Base-by-base conservation (phyloP, 2,329 filamentous ascomycete genomes). In the Biscogniauxia marginata region DNA sequence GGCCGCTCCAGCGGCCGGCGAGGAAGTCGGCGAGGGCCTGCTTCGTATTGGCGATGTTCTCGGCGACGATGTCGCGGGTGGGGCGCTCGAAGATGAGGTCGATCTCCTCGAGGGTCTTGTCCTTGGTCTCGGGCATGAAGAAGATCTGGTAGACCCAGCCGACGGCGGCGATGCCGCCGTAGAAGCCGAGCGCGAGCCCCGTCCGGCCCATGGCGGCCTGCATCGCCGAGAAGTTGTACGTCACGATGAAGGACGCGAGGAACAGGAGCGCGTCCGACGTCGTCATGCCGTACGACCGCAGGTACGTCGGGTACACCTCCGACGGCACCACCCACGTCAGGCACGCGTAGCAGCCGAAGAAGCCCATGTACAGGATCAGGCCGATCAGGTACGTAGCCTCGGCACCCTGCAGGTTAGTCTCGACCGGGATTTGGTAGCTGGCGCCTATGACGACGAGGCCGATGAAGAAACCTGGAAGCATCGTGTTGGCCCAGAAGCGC, bases 41-140 rank as follows among this genome's bases (percentile, higher is more conserved):
- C 16, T 51, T 50, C 22, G 59, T 65, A 57, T 63, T 73, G n/a
- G 71, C 70, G 39, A 77, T 58, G 65, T 88, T 89, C 74, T 86
- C 77, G 55, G 73, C 75, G 0, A 89, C 85, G 46, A 89, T 77
- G 46, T 86, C 80, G 45, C 75, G 74, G 0, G 87, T 90, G 0
- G 87, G 86, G 58, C 81, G 78, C 50, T 81, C 78, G 68, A 90
- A 89, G 19, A 90, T 75, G 39, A 84, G 74, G 58, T 90, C 87
- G 57, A 90, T 89, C 71, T 90, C 87, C 72, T 90, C 88, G 0
- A 90, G 79, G 3, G 74, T 79, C 72, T 80, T 81, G 69, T 86
- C 83, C 77, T 89, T 89, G 2, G 87, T 90, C 76, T 90, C 86
- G 0, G 86, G 87, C 88, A 90, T 90, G 73, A 90, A 90, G 50